Conservation (phyloP, 257 asterid genomes). For the Verbascum thapsus region DNA sequence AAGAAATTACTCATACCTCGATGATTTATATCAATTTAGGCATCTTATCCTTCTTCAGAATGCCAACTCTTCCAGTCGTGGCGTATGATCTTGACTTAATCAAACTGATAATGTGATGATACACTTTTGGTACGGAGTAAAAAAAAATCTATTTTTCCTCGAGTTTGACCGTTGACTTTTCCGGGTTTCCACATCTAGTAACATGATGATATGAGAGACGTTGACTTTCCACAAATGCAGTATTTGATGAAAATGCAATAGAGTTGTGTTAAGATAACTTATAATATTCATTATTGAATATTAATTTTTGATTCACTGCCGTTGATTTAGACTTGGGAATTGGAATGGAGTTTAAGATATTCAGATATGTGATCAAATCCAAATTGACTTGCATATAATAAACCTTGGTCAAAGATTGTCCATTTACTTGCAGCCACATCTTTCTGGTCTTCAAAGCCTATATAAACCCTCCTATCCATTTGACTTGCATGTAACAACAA, state of each 20-base stretch:
- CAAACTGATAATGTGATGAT: slow-evolving; percentile 5
- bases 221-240: too few relatives aligned
- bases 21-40: too few relatives aligned
- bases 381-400: slow-evolving; percentile 1
- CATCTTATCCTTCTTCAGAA: too few relatives aligned
- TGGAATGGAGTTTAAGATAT: slow-evolving; percentile 2
- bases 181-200: background rate
- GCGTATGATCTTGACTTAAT: too few relatives aligned
- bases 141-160: background rate
- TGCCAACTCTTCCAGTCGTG: too few relatives aligned
- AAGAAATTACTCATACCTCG: too few relatives aligned
- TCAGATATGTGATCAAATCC: background rate
- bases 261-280: too few relatives aligned
- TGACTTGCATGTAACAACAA: background rate
- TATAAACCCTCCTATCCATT: background rate
- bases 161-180: slow-evolving; percentile 18
- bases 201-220: too few relatives aligned
- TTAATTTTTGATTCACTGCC: background rate
- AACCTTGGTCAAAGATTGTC: slow-evolving; percentile 4
- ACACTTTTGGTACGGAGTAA: slow-evolving; percentile 7
- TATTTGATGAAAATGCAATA: too few relatives aligned
- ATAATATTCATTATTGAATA: too few relatives aligned
- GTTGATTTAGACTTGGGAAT: slow-evolving; percentile 6
- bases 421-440: background rate
- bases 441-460: background rate